Evolutionary conservation across 768 basidiomycete species (phyloP), one percentile per base, ranked within the genome.

Genomic region (Russula sp.): DNA sequence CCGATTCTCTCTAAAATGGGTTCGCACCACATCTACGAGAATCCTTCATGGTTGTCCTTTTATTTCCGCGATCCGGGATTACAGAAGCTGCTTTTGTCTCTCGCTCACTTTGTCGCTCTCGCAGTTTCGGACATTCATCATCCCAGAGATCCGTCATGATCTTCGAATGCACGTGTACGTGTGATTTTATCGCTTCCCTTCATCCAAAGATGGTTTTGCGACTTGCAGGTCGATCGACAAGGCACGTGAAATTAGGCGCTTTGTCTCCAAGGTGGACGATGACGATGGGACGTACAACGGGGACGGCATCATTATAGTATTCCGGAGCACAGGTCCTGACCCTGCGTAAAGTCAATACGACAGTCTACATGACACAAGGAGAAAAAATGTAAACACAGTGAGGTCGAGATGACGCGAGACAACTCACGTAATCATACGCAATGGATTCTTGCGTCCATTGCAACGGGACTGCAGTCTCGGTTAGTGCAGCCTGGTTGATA

Each of bases 401-500:
- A 32, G 10, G 32, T 32, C 32, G 32, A 22, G 18, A 30, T 22
- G 51, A 20, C 34, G 13, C 10, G 11, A 34, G 20, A 3, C 11
- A 10, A 54, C 34, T 54, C 34, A 36, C 52, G n/a, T 34, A 54
- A 36, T 34, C 52, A 54, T 20, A 54, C 20, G 32, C 52, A 18
- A 73, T 73, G 1, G 69, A 46, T 50, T 75, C 74, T 36, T 66
- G 34, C 22, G 74, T 69, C 73, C 74, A 75, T 26, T 67, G 68
- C 34, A 75, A 60, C 20, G 74, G 52, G 34, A 53, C 32, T 18
- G 30, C 52, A 20, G 52, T 53, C 52, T 3, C 18, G 32, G 34
- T 20, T 14, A 53, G n/a, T 6, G n/a, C 52, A 36, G 34, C 4
- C 34, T 60, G 66, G 42, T 68, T 66, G 18, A 73, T 70, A 70